Base-by-base conservation (phyloP, 305 asterid genomes). In the Withania somnifera region DNA sequence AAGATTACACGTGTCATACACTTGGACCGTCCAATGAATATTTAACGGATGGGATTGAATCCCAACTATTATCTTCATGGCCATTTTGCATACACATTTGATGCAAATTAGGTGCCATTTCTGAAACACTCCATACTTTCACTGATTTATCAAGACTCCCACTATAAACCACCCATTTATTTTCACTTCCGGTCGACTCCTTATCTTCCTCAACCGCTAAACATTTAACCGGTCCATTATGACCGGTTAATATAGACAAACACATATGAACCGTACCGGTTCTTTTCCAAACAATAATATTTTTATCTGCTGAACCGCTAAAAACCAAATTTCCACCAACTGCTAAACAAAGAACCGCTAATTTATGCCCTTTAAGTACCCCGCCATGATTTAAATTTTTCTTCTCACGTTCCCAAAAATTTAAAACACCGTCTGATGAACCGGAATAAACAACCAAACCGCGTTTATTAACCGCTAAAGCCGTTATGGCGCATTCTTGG, bases 61-160 rank as follows among this genome's bases (percentile, higher is more conserved):
- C 95, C 97, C 97, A 92, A 32, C 87, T 82, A 11, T 63, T 60
- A 77, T 85, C 88, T 0, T 81, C 87, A 2, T 77, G 79, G 10
- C 58, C 79, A 4, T 58, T 85, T 28, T 86, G 40, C 40, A 60
- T 63, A 86, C 87, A 78, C 82, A 83, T 84, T 68, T 82, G 86
- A 19, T 87, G 85, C 89, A 87, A 75, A 63, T 89, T 92, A 13
- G 92, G 91, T 36, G 91, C 90, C 88, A 86, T 87, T 60, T 94
- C 98, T 56, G 97, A 89, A 52, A 94, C 93, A n/a, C 96, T 92
- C 98, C 98, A 94, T 54, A 94, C 96, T 81, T 93, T 94, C 2
- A 94, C 97, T 0, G 97, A 94, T 68, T 93, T 94, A 71, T 93
- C 98, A 22, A 94, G 91, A 79, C 98, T 94, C 17, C 98, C 98